Base-by-base conservation (phyloP, 139 green algal species). In the Chlorella sp. region DNA sequence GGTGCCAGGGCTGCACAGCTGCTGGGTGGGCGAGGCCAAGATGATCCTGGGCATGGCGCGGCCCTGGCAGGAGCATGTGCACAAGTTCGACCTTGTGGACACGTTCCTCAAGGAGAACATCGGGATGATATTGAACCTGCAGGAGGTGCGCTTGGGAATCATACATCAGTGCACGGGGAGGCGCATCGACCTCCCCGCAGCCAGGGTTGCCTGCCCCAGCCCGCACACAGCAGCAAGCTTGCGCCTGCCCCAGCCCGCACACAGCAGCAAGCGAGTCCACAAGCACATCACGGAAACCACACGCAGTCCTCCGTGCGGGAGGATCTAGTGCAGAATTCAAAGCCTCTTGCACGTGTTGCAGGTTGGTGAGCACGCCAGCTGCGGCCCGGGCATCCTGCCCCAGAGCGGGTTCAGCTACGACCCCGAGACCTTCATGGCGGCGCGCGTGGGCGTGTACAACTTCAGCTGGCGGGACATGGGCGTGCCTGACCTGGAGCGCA, bases 391-490 rank as follows among this genome's bases (percentile, higher is more conserved):
- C 51, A 84, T 88, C 60, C 68, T 91, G 61, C 49, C 71, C 0
- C 5, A 67, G 68, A 78, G 36, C 20, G 88, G 88, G 0, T 93
- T 93, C 81, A 88, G 74, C 31, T 93, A 93, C 73, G 74, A 82
- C 63, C 81, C 81, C 17, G 86, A 90, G 69, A 42, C 61, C n/a
- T 91, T 93, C 79, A 90, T 89, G 84, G 68, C 73, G 22, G 80
- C 70, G 2, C 30, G 77, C 34, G 83, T 93, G 14, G 73, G 73
- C 0, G 77, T 89, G 30, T 88, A 82, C 77, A 89, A 90, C 79
- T 77, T 90, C 61, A 75, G 74, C 61, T 93, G 88, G 88, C 74
- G 75, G 30, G 88, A 93, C 79, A 92, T 92, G 87, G 82, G 81
- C 0, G 82, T 88, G 26, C 89, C 89, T 2, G 77, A 76, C 5